phyloP scores from a whole-genome alignment of 768 basidiomycete species.

The Cubamyces sp. region DNA sequence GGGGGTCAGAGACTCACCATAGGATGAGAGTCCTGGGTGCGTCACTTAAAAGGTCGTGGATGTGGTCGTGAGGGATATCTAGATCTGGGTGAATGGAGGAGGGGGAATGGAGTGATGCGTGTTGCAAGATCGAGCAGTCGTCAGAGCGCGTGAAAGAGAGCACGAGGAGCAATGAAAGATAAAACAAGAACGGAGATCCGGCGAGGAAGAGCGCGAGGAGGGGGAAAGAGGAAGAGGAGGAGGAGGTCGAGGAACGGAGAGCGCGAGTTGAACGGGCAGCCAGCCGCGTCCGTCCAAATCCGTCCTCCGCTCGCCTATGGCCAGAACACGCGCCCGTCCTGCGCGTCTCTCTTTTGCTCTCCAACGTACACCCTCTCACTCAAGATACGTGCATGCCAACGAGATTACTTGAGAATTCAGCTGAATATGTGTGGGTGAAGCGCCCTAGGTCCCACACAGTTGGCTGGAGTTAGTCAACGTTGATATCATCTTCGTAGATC shows the following conservation, averaged over 20 bases:
- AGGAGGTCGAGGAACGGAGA: conserved; percentile 1
- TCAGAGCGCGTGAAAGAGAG: conserved; percentile 21
- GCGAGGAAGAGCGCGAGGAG: conserved; percentile 5
- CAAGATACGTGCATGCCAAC: neutral
- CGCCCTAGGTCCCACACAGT: too few species aligned
- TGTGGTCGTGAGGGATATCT: conserved; percentile 26
- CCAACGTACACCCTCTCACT: neutral
- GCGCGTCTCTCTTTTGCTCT: conserved; percentile 3
- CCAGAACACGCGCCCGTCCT: conserved; percentile 12
- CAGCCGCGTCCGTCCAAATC: conserved; percentile 21
- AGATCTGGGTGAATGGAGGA: conserved; percentile 19
- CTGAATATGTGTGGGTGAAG: too few species aligned
- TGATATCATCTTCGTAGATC: too few species aligned
- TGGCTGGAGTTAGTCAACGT: too few species aligned
- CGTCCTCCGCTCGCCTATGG: neutral
- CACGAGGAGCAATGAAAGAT: conserved; percentile 20
- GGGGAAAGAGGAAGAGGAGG: neutral
- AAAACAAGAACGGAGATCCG: conserved; percentile 16
- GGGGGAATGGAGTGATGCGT: conserved; percentile 12
- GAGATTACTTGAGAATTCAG: too few species aligned
- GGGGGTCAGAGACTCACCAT: conserved; percentile 32
- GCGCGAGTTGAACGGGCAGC: conserved; percentile 3
- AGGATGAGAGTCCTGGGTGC: conserved; percentile 9
- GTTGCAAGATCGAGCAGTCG: conserved; percentile 18
- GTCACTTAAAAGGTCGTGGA: conserved; percentile 25